Conservation (phyloP, 2,329 filamentous ascomycete species). For the Phaeosphaeriaceae sp. region DNA sequence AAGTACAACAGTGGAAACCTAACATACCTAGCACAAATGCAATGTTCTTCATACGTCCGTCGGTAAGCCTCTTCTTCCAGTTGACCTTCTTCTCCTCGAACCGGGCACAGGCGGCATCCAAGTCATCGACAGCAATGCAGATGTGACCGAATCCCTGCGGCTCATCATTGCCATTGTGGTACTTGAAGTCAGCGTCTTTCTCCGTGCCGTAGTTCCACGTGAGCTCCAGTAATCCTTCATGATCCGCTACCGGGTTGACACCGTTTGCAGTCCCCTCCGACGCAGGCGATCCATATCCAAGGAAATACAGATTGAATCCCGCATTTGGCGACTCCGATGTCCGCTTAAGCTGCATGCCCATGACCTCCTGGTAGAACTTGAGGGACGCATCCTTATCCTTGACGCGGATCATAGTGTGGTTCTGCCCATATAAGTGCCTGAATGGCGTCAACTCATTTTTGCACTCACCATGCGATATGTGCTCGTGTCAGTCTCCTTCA, state of each 20-base stretch:
- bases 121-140: slow-evolving; percentile 83
- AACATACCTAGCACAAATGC: slow-evolving; percentile 78
- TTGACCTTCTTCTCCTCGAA: slow-evolving; percentile 82
- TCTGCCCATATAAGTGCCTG: slow-evolving; percentile 55
- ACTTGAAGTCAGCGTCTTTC: slow-evolving; percentile 81
- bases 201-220: slow-evolving; percentile 87
- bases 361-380: slow-evolving; percentile 70
- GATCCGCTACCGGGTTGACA: slow-evolving; percentile 66
- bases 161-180: slow-evolving; percentile 90
- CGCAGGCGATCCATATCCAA: slow-evolving; percentile 70
- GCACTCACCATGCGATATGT: slow-evolving; percentile 71
- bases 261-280: slow-evolving; percentile 62
- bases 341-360: slow-evolving; percentile 86
- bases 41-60: slow-evolving; percentile 90
- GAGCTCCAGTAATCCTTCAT: slow-evolving; percentile 87
- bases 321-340: slow-evolving; percentile 73
- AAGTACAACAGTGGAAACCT: neutral
- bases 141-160: slow-evolving; percentile 96
- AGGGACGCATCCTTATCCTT: slow-evolving; percentile 65
- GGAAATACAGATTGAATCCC: slow-evolving; percentile 90
- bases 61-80: slow-evolving; percentile 96
- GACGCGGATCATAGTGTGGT: slow-evolving; percentile 94
- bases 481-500: slow-evolving; percentile 73
- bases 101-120: slow-evolving; percentile 85
- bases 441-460: neutral